Conservation (phyloP, 805 yeast genomes). For the Myxozyma neglecta region DNA sequence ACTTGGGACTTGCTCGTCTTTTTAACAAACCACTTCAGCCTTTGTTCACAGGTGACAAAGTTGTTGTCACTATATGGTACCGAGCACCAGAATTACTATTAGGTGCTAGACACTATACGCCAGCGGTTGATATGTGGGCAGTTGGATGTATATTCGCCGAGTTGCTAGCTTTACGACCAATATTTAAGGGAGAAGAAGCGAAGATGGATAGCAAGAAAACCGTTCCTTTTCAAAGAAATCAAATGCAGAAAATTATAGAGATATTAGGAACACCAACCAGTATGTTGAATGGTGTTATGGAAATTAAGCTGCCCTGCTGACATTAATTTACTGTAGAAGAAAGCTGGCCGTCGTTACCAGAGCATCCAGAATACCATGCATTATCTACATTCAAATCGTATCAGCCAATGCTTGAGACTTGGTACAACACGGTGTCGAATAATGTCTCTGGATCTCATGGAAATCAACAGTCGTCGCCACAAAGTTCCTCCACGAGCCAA, state of each 20-base stretch:
- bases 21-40: constrained; percentile 55
- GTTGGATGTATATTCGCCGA: constrained; percentile 77
- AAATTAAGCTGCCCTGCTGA: neutral
- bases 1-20: constrained; percentile 61
- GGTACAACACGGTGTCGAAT: constrained; percentile 83
- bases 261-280: constrained; percentile 85
- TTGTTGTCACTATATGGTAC: constrained; percentile 57
- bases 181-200: constrained; percentile 97
- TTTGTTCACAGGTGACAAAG: constrained; percentile 51
- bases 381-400: constrained; percentile 57
- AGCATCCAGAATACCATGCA: constrained; percentile 80
- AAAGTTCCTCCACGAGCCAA: constrained; percentile 32
- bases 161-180: constrained; percentile 80
- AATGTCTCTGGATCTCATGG: neutral
- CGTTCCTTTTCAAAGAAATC: constrained; percentile 92
- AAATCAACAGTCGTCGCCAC: neutral
- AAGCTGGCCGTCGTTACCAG: constrained; percentile 75
- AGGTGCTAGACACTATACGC: constrained; percentile 43
- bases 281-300: constrained; percentile 5
- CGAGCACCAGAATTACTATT: constrained; percentile 52
- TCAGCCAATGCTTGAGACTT: constrained; percentile 69
- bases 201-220: constrained; percentile 90
- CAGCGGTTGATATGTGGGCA: constrained; percentile 63
- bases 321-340: constrained; percentile 38
- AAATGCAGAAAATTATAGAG: constrained; percentile 84